Conservation (phyloP, 495 filamentous ascomycete genomes). For the Penicillium fimorum region DNA sequence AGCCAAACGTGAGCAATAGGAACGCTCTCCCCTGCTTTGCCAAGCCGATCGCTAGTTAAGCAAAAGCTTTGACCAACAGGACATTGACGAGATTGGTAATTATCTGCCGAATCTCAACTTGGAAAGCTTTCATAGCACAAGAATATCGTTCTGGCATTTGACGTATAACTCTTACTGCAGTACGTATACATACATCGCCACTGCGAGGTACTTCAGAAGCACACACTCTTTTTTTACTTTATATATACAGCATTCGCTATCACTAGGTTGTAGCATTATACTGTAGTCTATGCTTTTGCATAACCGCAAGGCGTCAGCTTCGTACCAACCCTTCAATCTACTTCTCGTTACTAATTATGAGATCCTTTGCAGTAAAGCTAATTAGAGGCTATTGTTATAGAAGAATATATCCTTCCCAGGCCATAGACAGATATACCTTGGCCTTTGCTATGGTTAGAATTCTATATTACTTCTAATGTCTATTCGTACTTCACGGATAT, state of each 20-base stretch:
- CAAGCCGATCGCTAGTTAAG: constrained; percentile 4
- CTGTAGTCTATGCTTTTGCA: not conserved
- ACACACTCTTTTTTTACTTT: not conserved
- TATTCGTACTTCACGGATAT: not conserved
- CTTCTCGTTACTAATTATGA: not conserved
- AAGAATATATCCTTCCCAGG: no score
- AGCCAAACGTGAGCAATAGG: not conserved
- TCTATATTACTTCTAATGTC: no score
- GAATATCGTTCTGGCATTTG: not conserved
- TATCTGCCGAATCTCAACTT: not conserved
- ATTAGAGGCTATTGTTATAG: no score
- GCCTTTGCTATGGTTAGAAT: no score
- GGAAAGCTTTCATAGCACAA: not conserved
- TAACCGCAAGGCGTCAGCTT: not conserved
- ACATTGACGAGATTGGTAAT: not conserved
- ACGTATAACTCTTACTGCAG: not conserved
- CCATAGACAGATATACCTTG: no score
- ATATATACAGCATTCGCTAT: not conserved
- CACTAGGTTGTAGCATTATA: not conserved
- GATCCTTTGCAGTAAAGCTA: not conserved
- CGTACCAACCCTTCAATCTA: not conserved
- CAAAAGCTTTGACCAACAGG: constrained; percentile 4
- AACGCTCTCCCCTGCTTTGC: not conserved
- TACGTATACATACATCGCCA: no score
- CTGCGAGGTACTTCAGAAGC: not conserved